Percentiles rank a stretch among this genome's conserved stretches.
Evolutionary conservation across 2,329 filamentous ascomycete species (phyloP).

Genomic region (Fusarium sp.): DNA sequence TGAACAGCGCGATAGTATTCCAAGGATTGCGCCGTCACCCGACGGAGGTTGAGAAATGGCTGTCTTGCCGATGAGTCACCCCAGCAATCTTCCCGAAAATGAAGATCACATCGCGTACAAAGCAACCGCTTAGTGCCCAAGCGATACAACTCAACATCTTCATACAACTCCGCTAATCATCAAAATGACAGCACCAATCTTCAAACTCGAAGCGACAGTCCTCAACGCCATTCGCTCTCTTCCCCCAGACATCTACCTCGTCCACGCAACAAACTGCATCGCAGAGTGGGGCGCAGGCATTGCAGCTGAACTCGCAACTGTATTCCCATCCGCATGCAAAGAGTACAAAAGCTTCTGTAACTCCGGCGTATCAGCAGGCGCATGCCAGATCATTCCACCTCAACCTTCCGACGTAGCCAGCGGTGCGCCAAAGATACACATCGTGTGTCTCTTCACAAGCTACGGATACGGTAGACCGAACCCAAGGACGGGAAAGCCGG

Average conservation of each 20-base stretch:
- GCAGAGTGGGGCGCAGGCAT: conserved; percentile 48
- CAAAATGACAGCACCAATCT: conserved; percentile 19
- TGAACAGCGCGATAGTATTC: rapidly evolving
- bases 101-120: background rate
- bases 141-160: background rate
- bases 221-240: conserved; percentile 32
- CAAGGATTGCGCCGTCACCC: too few species aligned
- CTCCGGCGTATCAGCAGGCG: conserved; percentile 29
- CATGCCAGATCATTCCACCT: conserved; percentile 46
- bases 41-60: background rate
- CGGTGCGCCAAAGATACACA: conserved; percentile 38
- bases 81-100: background rate
- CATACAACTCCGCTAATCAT: background rate
- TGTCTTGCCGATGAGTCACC: conserved; percentile 8
- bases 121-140: background rate
- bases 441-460: conserved; percentile 36
- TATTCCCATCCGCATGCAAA: conserved; percentile 44
- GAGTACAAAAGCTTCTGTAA: conserved; percentile 44
- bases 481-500: conserved; percentile 23
- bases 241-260: conserved; percentile 37
- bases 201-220: conserved; percentile 19
- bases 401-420: conserved; percentile 36
- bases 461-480: conserved; percentile 37
- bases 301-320: conserved; percentile 41
- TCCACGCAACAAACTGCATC: conserved; percentile 50